Conservation (phyloP, 169 alveolate genomes). For the Toxoplasma gondii region DNA sequence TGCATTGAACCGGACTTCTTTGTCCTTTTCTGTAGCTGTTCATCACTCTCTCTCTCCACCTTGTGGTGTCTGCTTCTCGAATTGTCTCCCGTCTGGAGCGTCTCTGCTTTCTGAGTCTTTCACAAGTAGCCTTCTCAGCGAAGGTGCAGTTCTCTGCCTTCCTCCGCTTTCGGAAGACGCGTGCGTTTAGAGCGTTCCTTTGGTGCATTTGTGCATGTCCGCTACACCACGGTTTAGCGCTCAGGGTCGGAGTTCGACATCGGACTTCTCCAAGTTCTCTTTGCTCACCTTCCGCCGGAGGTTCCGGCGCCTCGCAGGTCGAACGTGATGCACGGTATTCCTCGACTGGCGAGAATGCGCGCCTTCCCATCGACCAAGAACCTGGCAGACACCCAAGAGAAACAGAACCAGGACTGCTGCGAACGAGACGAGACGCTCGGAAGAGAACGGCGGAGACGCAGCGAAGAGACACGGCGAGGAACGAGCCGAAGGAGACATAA, state of each 20-base stretch:
- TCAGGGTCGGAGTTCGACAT: neutral
- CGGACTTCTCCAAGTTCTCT: neutral
- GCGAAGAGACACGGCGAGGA: neutral
- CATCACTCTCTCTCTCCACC: too few species aligned
- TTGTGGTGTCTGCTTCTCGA: too few species aligned
- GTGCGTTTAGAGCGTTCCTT: neutral
- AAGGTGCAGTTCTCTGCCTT: neutral
- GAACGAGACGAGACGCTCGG: neutral
- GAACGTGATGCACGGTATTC: slow-evolving; percentile 69
- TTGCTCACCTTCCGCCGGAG: slow-evolving; percentile 70
- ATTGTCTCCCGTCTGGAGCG: too few species aligned
- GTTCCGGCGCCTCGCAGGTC: slow-evolving; percentile 75
- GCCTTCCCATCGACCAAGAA: slow-evolving; percentile 69
- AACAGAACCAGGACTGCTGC: neutral
- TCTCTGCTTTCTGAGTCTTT: too few species aligned
- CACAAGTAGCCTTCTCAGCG: too few species aligned
- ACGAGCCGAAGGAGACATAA: neutral
- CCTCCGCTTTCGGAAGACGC: neutral
- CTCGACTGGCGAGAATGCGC: slow-evolving; percentile 34
- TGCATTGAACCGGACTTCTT: too few species aligned
- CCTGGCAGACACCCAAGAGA: neutral
- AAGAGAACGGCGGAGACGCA: neutral
- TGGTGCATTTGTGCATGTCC: neutral
- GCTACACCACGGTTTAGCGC: neutral
- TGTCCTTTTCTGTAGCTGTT: too few species aligned